Conservation (phyloP, 2,329 filamentous ascomycete species). For the Fusarium fujikuroi region DNA sequence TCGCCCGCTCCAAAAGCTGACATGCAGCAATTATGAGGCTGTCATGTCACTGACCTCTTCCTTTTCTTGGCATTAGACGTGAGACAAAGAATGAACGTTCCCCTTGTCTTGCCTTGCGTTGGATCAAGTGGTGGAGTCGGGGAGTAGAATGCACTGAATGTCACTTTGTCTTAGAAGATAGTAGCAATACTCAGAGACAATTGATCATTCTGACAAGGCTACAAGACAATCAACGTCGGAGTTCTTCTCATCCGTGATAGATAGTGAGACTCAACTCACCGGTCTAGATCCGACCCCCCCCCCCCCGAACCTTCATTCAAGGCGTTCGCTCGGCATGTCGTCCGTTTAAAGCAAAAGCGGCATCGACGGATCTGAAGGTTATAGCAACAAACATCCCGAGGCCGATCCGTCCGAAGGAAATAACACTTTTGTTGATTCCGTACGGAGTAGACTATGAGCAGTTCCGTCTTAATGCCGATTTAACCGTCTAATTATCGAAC, state of each 20-base stretch:
- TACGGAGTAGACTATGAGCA: background rate
- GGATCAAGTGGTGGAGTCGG: background rate
- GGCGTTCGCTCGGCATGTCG: conserved; percentile 15
- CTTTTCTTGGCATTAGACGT: conserved; percentile 7
- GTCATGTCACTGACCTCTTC: background rate
- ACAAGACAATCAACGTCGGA: conserved; percentile 12
- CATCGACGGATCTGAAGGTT: background rate
- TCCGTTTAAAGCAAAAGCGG: background rate
- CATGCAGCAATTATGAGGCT: conserved; percentile 14
- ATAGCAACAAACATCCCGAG: conserved; percentile 12
- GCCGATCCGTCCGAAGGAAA: conserved; percentile 17
- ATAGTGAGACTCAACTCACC: conserved; percentile 11
- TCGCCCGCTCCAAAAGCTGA: conserved; percentile 5
- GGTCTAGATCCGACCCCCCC: conserved; percentile 7
- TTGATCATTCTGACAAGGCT: background rate
- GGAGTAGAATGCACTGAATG: background rate
- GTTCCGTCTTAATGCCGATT: conserved; percentile 11
- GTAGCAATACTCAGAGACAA: background rate
- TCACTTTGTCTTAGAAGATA: conserved; percentile 8
- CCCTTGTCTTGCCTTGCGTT: background rate
- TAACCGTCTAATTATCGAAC: background rate
- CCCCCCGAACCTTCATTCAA: conserved; percentile 16
- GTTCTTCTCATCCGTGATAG: background rate
- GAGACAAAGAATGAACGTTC: conserved; percentile 2
- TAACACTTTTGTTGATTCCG: background rate